Evolutionary conservation across 1,139 yeast species (phyloP), one percentile per base, ranked within the genome.

Genomic region (Pichia sorboxylosa): DNA sequence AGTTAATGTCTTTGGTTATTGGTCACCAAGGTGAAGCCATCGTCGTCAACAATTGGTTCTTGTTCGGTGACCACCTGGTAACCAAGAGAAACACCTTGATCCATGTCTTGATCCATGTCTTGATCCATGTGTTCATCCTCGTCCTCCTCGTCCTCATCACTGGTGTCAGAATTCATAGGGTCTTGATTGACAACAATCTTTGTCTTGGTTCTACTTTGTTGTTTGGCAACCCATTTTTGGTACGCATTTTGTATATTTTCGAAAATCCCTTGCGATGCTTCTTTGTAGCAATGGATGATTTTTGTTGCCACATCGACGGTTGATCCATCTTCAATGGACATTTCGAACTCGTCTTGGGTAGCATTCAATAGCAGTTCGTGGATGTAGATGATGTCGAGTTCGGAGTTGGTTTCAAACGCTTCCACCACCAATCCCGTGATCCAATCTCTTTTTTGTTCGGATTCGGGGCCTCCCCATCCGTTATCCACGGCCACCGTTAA

Each of bases 381-480:
- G 18, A 90, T 70, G 41, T 80, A 69, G 34, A 73, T 78, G 6
- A 79, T 64, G 48, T 85, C 97, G 7, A 87, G 82, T 9, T 65
- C 58, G 33, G 59, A 66, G 33, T 68, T 78, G 14, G 58, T 54
- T 30, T 66, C 69, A 50, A 87, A 90, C 35, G 85, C 63, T 27
- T 85, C 97, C 28, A 84, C 72, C 3, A 87, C 71, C 14, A 82
- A 64, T 5, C 85, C 94, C 4, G 85, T 75, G 40, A 87, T 67
- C 98, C 98, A 92, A 52, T 90, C 98, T 49, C 99, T 69, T 56
- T 90, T 90, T 30, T 83, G 97, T 1, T 67, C 71, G 10, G 94
- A 79, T 29, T 82, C 82, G 13, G 94, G 73, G 2, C 98, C 99
- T 38, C 98, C 99, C 98, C 98, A 90, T 25, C 67, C 64, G 52